Evolutionary conservation across 2,329 filamentous ascomycete species (phyloP).

Genomic region (Cladosporium oxysporum): DNA sequence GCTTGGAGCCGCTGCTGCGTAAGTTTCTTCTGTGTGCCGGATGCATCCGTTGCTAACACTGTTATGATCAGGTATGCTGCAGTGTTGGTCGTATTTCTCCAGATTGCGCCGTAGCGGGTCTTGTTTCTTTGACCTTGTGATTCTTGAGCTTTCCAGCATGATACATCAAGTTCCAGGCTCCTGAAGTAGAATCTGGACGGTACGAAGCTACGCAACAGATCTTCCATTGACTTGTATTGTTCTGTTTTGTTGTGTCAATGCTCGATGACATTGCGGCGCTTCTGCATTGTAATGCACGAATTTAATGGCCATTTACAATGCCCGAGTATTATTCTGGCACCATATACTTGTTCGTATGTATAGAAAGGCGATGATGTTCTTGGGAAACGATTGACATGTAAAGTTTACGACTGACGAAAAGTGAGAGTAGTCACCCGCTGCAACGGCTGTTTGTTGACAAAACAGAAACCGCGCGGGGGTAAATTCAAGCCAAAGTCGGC

Average conservation of each 20-base stretch:
- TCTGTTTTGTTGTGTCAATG: background rate
- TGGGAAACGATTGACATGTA: too few relatives aligned
- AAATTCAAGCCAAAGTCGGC: constrained; percentile 4
- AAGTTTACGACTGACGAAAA: background rate
- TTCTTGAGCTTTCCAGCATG: background rate
- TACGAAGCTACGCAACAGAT: too few relatives aligned
- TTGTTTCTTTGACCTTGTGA: background rate
- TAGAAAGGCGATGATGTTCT: too few relatives aligned
- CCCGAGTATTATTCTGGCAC: too few relatives aligned
- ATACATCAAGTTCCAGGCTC: too few relatives aligned
- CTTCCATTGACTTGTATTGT: background rate
- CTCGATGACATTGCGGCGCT: background rate
- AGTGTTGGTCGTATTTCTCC: background rate
- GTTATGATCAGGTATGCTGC: background rate
- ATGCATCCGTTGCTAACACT: background rate
- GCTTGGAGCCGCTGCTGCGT: background rate
- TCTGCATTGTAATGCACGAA: background rate
- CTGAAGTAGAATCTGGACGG: too few relatives aligned
- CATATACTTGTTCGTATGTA: too few relatives aligned
- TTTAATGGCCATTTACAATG: too few relatives aligned
- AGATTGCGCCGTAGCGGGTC: background rate
- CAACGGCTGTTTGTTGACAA: constrained; percentile 4
- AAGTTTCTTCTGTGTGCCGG: background rate
- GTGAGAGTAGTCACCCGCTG: background rate
- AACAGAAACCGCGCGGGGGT: background rate